Conservation (phyloP, 2,329 filamentous ascomycete species). For the Trichoderma arundinaceum region DNA sequence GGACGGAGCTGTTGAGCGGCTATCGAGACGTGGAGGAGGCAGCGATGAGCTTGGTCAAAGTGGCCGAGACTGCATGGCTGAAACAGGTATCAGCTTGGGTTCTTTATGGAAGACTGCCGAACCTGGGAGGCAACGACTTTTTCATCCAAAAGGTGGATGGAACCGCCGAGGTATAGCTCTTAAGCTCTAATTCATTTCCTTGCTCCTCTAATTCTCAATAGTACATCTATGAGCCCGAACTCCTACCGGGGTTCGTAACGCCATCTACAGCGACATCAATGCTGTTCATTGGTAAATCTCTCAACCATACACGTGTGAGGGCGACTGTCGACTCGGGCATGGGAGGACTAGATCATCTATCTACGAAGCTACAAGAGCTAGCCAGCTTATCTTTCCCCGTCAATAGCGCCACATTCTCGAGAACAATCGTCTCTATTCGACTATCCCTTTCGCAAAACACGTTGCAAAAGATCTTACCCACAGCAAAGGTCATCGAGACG, state of each 20-base stretch:
- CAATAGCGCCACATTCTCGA: conserved; percentile 71
- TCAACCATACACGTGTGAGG: conserved; percentile 77
- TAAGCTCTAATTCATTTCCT: conserved; percentile 7
- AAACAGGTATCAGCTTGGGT: conserved; percentile 91
- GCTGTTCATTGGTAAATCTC: conserved; percentile 85
- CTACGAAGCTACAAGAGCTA: conserved; percentile 71
- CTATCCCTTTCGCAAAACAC: conserved; percentile 83
- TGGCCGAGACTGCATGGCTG: conserved; percentile 89
- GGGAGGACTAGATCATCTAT: conserved; percentile 64
- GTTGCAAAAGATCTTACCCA: conserved; percentile 79
- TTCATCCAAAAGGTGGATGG: conserved; percentile 68
- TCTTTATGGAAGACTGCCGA: conserved; percentile 82
- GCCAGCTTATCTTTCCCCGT: conserved; percentile 75
- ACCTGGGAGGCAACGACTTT: conserved; percentile 81
- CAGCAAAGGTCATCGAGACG: conserved; percentile 76
- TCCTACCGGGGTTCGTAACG: conserved; percentile 82
- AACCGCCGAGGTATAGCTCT: conserved; percentile 48
- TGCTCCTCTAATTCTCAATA: conserved; percentile 36
- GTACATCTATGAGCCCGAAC: conserved; percentile 61
- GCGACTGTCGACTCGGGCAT: conserved; percentile 52
- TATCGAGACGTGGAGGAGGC: conserved; percentile 84
- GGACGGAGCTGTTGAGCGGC: conserved; percentile 80
- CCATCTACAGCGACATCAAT: conserved; percentile 78
- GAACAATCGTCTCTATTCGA: conserved; percentile 76
- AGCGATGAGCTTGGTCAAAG: conserved; percentile 71